Evolutionary conservation across 805 yeast species (phyloP).

Genomic region (Dipodascus albidus): DNA sequence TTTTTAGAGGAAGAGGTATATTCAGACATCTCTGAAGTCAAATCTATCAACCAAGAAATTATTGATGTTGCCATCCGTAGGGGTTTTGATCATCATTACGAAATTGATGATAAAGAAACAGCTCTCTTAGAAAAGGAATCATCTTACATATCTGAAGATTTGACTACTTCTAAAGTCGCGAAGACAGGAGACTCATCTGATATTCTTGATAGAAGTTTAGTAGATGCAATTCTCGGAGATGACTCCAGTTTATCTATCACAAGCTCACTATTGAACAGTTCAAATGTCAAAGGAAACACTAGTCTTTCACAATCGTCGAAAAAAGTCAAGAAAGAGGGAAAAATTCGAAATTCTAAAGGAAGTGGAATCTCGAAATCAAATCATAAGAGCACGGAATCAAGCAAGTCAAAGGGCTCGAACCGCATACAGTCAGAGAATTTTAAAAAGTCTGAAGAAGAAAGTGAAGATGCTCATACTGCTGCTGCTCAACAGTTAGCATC

Average conservation of each 20-base stretch:
- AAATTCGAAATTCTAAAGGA: too few relatives aligned
- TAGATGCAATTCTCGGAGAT: not conserved
- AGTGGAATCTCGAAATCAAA: not conserved
- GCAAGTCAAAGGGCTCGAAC: not conserved
- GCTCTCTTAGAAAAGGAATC: not conserved
- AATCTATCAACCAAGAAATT: not conserved
- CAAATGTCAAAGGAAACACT: too few relatives aligned
- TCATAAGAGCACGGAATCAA: not conserved
- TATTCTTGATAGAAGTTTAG: not conserved
- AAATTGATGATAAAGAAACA: not conserved
- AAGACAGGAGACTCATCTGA: not conserved
- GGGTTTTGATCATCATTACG: not conserved
- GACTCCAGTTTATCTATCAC: not conserved
- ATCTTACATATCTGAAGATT: not conserved
- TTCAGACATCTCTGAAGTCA: not conserved
- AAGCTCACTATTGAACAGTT: too few relatives aligned
- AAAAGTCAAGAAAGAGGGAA: too few relatives aligned
- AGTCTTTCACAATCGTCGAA: too few relatives aligned
- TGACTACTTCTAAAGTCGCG: not conserved
- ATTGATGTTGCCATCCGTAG: not conserved
- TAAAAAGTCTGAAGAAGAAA: not conserved
- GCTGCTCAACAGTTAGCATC: not conserved
- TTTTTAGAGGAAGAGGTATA: not conserved
- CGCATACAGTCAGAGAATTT: not conserved
- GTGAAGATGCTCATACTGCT: too few relatives aligned